These are phyloP conservation scores for Gautieria morchelliformis DNA, from an alignment of 768 basidiomycete genomes.

Conservation along the genomic window DNA sequence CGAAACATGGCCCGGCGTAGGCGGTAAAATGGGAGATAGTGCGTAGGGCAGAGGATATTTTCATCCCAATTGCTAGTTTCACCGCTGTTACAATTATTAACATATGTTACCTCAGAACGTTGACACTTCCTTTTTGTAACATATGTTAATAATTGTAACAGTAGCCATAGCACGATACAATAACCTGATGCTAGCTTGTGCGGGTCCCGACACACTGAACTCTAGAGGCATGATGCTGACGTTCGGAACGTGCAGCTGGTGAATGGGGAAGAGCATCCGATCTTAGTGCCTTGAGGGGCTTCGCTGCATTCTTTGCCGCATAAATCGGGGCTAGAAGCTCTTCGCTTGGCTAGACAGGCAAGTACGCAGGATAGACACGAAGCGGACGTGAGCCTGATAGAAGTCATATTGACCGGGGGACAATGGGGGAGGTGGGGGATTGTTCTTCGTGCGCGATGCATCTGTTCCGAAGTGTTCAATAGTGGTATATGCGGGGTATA, in stretches of 20 bases:
- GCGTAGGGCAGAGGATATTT: conserved; percentile 46
- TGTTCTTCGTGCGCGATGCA: conserved; percentile 48
- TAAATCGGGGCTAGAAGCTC: conserved; percentile 28
- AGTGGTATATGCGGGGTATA: background rate
- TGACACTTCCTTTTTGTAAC: too few species aligned
- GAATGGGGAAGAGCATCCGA: conserved; percentile 39
- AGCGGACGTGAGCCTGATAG: conserved; percentile 37
- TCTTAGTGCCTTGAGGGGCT: conserved; percentile 25
- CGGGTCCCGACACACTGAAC: conserved; percentile 33
- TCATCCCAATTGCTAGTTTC: conserved; percentile 46
- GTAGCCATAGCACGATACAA: conserved; percentile 17
- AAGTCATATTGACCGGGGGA: conserved; percentile 39
- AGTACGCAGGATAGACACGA: conserved; percentile 35
- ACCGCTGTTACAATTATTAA: too few species aligned
- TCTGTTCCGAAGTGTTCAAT: conserved; percentile 22
- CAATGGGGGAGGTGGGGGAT: conserved; percentile 39
- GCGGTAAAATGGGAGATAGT: conserved; percentile 54
- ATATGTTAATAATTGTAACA: conserved; percentile 45
- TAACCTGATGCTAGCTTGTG: conserved; percentile 47
- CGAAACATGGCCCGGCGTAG: conserved; percentile 48
- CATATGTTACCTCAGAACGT: background rate
- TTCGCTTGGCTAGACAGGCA: conserved; percentile 39
- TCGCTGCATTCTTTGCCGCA: conserved; percentile 20
- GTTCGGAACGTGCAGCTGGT: conserved; percentile 43
- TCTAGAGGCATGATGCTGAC: conserved; percentile 33